Conservation (phyloP, 2,329 filamentous ascomycete genomes). For the Magnaporthiopsis incrustans region DNA sequence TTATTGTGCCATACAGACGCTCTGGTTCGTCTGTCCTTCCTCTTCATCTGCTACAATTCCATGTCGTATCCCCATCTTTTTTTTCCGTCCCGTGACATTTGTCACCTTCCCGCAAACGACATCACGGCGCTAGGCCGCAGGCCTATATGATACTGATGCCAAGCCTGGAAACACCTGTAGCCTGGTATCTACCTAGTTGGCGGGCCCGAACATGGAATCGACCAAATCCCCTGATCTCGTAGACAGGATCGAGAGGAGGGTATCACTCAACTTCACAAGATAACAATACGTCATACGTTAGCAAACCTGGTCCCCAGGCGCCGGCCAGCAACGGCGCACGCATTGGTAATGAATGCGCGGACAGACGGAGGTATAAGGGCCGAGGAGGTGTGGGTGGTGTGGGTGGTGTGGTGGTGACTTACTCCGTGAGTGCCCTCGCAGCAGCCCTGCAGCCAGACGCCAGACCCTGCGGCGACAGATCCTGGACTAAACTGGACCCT, state of each 20-base stretch:
- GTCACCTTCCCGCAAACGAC: not conserved
- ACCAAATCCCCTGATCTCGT: slow-evolving; percentile 73
- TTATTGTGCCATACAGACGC: no score
- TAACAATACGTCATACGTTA: not conserved
- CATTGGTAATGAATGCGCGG: not conserved
- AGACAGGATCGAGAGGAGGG: slow-evolving; percentile 69
- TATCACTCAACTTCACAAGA: slow-evolving; percentile 62
- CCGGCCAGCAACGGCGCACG: not conserved
- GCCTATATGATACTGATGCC: no score
- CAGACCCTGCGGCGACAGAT: slow-evolving; percentile 62
- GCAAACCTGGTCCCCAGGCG: not conserved
- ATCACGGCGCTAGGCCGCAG: not conserved
- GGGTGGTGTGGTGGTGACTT: slow-evolving; percentile 39
- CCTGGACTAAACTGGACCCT: slow-evolving; percentile 61
- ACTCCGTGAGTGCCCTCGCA: slow-evolving; percentile 89
- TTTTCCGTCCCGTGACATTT: not conserved
- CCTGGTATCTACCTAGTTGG: slow-evolving; percentile 3
- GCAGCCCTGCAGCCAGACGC: slow-evolving; percentile 89
- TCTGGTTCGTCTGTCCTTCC: no score
- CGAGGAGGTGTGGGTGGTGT: not conserved
- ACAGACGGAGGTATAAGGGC: not conserved
- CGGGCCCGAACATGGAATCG: slow-evolving; percentile 57
- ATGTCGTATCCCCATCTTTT: no score
- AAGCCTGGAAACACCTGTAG: slow-evolving; percentile 4
- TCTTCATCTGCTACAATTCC: no score